Evolutionary conservation across 768 basidiomycete genomes (phyloP).

Genomic region (Trametes cingulata): DNA sequence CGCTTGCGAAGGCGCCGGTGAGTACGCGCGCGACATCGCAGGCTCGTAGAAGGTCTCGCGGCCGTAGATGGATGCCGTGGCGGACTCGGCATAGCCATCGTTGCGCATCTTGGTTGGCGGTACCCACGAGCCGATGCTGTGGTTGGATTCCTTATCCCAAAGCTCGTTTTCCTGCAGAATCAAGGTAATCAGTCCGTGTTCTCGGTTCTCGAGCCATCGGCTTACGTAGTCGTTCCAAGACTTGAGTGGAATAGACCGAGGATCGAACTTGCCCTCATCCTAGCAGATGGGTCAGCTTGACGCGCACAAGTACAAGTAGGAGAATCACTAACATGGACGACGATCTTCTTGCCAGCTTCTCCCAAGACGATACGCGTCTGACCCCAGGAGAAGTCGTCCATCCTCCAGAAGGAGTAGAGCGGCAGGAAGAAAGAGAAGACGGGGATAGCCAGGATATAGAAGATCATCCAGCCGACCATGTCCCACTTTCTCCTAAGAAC

Average conservation of each 20-base stretch:
- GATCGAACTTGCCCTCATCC: conserved; percentile 99
- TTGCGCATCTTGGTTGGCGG: conserved; percentile 72
- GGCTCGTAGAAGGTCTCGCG: conserved; percentile 88
- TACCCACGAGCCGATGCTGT: conserved; percentile 92
- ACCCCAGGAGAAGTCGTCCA: conserved; percentile 99
- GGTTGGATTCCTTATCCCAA: conserved; percentile 97
- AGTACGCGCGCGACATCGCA: conserved; percentile 52
- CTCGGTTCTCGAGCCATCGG: conserved; percentile 26
- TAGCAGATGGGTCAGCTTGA: conserved; percentile 31
- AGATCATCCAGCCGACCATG: conserved; percentile 97
- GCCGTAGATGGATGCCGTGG: conserved; percentile 79
- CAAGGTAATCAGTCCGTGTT: background rate
- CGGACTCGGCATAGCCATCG: conserved; percentile 77
- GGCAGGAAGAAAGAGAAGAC: conserved; percentile 92
- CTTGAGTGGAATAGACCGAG: conserved; percentile 89
- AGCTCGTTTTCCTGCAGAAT: conserved; percentile 80
- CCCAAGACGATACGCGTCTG: conserved; percentile 89
- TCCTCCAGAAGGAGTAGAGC: conserved; percentile 94
- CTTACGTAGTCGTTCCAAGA: conserved; percentile 94
- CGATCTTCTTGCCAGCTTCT: conserved; percentile 92
- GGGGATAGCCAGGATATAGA: conserved; percentile 95
- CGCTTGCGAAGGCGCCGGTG: conserved; percentile 73
- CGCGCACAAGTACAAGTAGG: conserved; percentile 9
- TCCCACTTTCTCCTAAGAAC: conserved; percentile 94
- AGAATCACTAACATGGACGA: conserved; percentile 75